Evolutionary conservation across 768 basidiomycete genomes (phyloP).

Genomic region (Mycena crocata): DNA sequence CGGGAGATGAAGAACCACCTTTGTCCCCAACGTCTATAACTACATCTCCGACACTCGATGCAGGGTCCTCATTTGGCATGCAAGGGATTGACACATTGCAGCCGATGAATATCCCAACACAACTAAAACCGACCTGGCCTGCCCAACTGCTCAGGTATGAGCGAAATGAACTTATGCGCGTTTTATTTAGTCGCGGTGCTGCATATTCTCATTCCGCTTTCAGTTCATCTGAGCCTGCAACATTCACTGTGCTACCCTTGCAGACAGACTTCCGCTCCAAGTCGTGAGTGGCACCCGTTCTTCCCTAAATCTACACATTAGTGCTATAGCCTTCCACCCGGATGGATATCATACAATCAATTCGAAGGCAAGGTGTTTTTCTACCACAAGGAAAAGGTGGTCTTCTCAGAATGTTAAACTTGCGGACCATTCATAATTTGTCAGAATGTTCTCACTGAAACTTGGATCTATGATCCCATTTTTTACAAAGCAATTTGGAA

Average conservation of each 20-base stretch:
- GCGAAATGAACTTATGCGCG: background rate
- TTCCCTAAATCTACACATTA: background rate
- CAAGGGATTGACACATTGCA: constrained; percentile 1
- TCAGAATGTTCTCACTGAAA: constrained; percentile 10
- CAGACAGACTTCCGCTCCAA: constrained; percentile 6
- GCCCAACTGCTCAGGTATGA: background rate
- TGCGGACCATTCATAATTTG: background rate
- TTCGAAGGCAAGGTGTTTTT: constrained; percentile 48
- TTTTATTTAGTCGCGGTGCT: no score
- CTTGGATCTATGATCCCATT: background rate
- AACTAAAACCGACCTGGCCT: constrained; percentile 4
- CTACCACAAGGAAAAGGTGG: constrained; percentile 45
- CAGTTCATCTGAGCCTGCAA: background rate
- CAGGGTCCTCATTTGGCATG: background rate
- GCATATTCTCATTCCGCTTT: no score
- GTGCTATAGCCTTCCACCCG: constrained; percentile 24
- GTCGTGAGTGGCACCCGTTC: background rate
- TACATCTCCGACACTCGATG: background rate
- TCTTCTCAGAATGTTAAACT: background rate
- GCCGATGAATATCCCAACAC: background rate
- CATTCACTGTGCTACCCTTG: background rate
- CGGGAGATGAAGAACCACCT: background rate
- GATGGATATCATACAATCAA: constrained; percentile 44
- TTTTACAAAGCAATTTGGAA: background rate
- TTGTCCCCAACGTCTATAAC: background rate